phyloP scores from a whole-genome alignment of 345 rosid species.

The Salix caprea region DNA sequence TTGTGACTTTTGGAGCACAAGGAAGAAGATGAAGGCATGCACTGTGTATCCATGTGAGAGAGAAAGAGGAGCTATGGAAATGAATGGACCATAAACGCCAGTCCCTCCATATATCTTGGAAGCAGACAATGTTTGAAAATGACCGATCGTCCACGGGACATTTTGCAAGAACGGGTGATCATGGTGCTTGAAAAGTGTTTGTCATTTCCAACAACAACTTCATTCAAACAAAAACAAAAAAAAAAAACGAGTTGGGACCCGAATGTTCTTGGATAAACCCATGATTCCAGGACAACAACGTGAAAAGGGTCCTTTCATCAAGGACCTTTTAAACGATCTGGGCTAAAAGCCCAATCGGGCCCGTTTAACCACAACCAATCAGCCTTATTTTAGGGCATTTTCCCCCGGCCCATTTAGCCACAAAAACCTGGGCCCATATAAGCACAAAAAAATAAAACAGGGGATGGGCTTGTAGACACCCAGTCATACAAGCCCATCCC shows the following conservation, averaged over 20 bases:
- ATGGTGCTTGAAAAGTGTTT: no score
- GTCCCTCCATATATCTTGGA: conserved; percentile 27
- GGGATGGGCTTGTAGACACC: neutral
- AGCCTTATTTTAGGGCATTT: neutral
- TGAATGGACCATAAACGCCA: conserved; percentile 18
- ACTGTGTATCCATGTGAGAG: conserved; percentile 13
- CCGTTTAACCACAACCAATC: neutral
- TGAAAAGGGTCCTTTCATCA: neutral
- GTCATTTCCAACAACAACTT: no score
- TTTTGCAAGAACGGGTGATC: neutral
- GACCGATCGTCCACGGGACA: neutral
- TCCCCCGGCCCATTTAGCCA: no score
- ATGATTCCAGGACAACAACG: neutral
- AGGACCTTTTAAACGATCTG: neutral
- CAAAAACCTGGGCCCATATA: no score
- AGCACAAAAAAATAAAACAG: no score
- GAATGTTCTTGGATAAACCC: neutral
- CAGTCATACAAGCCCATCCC: conserved; percentile 5
- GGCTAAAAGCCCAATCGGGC: neutral
- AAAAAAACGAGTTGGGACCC: no score
- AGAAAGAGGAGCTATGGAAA: neutral
- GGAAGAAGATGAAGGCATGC: conserved; percentile 14
- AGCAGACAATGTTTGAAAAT: conserved; percentile 4
- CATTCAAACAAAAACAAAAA: no score
- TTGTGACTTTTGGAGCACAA: conserved; percentile 5